A percentile compares a stretch with the other conserved stretches of the same genome.
phyloP scores from a whole-genome alignment of 768 basidiomycete genomes.

The Hygrocybe punicea region DNA sequence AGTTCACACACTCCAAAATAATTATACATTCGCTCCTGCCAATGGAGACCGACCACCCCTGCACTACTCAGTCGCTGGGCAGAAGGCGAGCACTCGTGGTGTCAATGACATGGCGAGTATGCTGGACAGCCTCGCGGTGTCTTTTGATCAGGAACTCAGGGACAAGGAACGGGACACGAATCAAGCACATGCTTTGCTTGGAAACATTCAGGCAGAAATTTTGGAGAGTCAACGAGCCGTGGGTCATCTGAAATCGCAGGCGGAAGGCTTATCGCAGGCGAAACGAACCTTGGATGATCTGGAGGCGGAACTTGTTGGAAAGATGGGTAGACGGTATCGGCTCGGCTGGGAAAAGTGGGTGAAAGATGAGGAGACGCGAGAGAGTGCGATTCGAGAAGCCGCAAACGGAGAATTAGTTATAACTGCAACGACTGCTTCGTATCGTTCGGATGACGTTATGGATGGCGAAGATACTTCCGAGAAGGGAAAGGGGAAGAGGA shows the following conservation, averaged over 20 bases:
- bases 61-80: slow-evolving; percentile 81
- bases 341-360: slow-evolving; percentile 94
- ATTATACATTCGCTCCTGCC: slow-evolving; percentile 45
- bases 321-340: slow-evolving; percentile 80
- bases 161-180: slow-evolving; percentile 89
- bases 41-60: slow-evolving; percentile 68
- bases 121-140: slow-evolving; percentile 82
- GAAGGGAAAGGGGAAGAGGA: slow-evolving; percentile 53
- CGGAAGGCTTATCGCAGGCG: slow-evolving; percentile 61
- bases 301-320: slow-evolving; percentile 61
- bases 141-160: slow-evolving; percentile 87
- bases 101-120: slow-evolving; percentile 82
- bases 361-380: slow-evolving; percentile 76
- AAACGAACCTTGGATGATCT: slow-evolving; percentile 57
- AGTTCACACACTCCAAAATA: slow-evolving; percentile 35
- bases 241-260: slow-evolving; percentile 61
- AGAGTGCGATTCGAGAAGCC: slow-evolving; percentile 61
- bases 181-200: slow-evolving; percentile 83
- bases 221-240: slow-evolving; percentile 79
- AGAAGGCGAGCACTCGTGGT: slow-evolving; percentile 80
- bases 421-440: slow-evolving; percentile 44
- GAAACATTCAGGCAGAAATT: slow-evolving; percentile 87
- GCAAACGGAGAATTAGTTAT: slow-evolving; percentile 55
- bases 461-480: slow-evolving; percentile 35
- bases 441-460: slow-evolving; percentile 46